Conservation (phyloP, 1,139 yeast genomes). For the Magnusiomyces fungicola region DNA sequence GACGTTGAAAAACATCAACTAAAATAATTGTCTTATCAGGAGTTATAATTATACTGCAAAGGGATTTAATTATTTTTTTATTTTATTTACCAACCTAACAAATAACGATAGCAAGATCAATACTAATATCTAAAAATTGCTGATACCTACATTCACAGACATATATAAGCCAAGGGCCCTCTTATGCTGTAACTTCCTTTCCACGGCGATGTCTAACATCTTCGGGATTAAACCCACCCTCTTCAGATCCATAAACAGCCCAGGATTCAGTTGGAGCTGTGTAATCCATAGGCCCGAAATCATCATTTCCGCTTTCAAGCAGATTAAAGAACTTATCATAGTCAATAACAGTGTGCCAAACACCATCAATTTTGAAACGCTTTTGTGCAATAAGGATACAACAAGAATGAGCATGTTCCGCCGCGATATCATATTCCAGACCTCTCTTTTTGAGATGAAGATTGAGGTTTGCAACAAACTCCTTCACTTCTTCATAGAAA, state of each 20-base stretch:
- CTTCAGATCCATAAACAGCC: conserved; percentile 83
- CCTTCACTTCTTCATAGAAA: conserved; percentile 81
- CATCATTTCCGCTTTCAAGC: conserved; percentile 44
- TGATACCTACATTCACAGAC: too few relatives aligned
- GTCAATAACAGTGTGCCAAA: conserved; percentile 88
- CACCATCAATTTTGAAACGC: conserved; percentile 59
- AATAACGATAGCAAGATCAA: too few relatives aligned
- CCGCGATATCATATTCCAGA: conserved; percentile 71
- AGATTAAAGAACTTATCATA: conserved; percentile 70
- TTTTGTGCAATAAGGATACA: conserved; percentile 78
- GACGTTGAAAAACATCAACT: too few relatives aligned
- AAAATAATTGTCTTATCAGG: too few relatives aligned
- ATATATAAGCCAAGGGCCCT: too few relatives aligned
- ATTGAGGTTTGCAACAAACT: conserved; percentile 58
- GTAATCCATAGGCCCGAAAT: conserved; percentile 75
- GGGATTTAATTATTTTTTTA: too few relatives aligned
- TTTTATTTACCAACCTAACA: too few relatives aligned
- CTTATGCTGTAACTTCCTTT: conserved; percentile 19
- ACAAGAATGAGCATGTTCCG: conserved; percentile 94
- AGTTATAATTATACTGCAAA: too few relatives aligned
- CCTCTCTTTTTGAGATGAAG: conserved; percentile 57
- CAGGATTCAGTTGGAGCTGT: conserved; percentile 75
- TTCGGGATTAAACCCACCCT: conserved; percentile 86
- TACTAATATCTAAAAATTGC: too few relatives aligned
- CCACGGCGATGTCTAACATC: conserved; percentile 39